Percentiles rank a stretch among this genome's conserved stretches.
Conservation (phyloP, 768 basidiomycete genomes). For the Cyclocybe aegerita region DNA sequence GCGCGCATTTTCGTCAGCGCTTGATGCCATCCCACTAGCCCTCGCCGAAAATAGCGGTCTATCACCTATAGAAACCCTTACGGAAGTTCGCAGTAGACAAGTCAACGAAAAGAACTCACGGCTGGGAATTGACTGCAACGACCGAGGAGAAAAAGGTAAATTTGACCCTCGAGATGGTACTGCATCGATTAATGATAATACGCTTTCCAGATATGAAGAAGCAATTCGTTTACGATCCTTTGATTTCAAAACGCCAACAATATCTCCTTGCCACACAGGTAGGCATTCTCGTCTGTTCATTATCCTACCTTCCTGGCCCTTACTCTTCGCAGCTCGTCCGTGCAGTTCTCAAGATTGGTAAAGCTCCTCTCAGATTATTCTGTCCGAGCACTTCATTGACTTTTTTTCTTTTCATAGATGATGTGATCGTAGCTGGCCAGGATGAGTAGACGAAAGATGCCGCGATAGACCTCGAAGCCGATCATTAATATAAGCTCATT, state of each 20-base stretch:
- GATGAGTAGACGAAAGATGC: constrained; percentile 47
- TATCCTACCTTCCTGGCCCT: constrained; percentile 1
- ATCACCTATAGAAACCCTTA: constrained; percentile 95
- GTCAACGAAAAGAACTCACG: constrained; percentile 81
- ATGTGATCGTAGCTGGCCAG: constrained; percentile 74
- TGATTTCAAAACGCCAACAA: constrained; percentile 97
- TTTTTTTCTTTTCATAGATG: constrained; percentile 45
- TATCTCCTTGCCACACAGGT: constrained; percentile 97
- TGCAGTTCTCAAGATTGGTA: constrained; percentile 86
- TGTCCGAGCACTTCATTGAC: constrained; percentile 2
- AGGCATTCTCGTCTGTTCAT: constrained; percentile 14
- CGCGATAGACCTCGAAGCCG: not conserved
- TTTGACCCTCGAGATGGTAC: not conserved
- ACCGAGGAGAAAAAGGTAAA: constrained; percentile 82
- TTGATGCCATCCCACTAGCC: constrained; percentile 94
- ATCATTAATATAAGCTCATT: too few species aligned
- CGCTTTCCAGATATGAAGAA: constrained; percentile 84
- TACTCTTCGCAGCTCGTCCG: constrained; percentile 60
- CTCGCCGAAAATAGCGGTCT: constrained; percentile 97
- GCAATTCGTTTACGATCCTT: constrained; percentile 95
- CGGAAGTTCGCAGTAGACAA: constrained; percentile 92
- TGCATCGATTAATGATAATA: not conserved
- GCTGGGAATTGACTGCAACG: constrained; percentile 92
- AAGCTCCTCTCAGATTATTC: constrained; percentile 20
- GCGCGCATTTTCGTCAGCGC: constrained; percentile 96